Evolutionary conservation across 257 asterid species (phyloP), one percentile per base, ranked within the genome.

Genomic region (Solanum okadae): DNA sequence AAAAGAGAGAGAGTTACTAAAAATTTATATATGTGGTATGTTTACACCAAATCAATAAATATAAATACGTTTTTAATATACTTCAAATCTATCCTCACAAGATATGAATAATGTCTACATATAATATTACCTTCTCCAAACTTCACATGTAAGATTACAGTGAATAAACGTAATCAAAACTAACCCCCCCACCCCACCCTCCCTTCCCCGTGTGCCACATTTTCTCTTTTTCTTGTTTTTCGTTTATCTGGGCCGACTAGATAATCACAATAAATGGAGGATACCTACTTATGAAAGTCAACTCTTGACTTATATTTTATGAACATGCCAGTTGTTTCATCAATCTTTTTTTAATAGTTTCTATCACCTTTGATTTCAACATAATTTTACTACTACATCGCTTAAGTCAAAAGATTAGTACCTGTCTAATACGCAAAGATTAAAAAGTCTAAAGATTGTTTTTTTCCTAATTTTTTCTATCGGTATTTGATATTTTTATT

Each of bases 81-180:
- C 1, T 0, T 52, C 8, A 5, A 52, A 0, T 52, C 61, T 2
- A 52, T 0, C 8, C 0, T 52, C 1, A 2, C 12, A 6, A 18
- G 2, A 1, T 18, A 18, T 18, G 0, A 9, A 61, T 23, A 2
- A 23, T 0, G 0, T n/a, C 0, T 63, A 4, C 8, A 5, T 63
- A n/a, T 0, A n/a, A 27, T 18, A 67, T 67, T 27, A 2, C 0
- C 0, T 0, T 67, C 2, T 12, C 10, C 1, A 67, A 11, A 27
- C 0, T 12, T 67, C 0, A 27, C 8, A 0, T 5, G 5, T 67
- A 4, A 13, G 4, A 67, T 27, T 3, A 67, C 2, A 27, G 5
- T 25, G 4, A 25, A 67, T 67, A 65, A 10, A 9, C 1, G 1
- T 3, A 3, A 8, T 4, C 7, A 46, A 63, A 63, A 63, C 31